phyloP scores from a whole-genome alignment of 169 alveolate genomes.

The Toxoplasma gondii region DNA sequence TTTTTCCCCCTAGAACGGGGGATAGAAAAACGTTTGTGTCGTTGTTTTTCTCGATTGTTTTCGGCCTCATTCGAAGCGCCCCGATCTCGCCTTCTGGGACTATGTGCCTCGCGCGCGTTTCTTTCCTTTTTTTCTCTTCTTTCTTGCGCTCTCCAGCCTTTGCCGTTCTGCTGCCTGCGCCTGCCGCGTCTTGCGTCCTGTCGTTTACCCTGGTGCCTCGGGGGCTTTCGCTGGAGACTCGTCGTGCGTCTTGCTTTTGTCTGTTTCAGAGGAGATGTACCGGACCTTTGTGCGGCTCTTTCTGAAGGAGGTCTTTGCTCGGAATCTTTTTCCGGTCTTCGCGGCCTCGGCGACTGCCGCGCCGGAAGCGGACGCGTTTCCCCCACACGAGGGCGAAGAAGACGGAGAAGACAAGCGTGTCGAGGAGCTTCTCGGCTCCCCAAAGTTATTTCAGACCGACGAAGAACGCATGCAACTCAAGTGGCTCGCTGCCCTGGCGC shows the following conservation, averaged over 20 bases:
- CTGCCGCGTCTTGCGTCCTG: no score
- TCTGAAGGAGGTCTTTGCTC: neutral
- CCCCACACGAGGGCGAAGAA: neutral
- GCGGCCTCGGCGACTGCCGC: neutral
- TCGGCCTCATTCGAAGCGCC: no score
- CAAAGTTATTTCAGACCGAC: neutral
- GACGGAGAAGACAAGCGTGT: neutral
- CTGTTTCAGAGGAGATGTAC: neutral
- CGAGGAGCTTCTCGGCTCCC: constrained; percentile 5
- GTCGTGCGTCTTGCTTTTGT: neutral
- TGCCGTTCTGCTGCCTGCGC: no score
- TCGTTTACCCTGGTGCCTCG: no score
- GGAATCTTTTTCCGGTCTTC: neutral
- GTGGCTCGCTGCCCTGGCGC: neutral
- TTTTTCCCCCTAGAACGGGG: no score
- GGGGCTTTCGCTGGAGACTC: no score
- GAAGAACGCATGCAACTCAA: neutral
- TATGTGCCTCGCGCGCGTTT: no score
- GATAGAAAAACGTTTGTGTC: no score
- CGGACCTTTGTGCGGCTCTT: neutral
- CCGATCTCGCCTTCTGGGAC: no score
- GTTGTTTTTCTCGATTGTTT: no score
- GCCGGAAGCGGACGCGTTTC: neutral
- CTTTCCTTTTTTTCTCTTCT: no score
- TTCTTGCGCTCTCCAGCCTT: no score